Conservation (phyloP, 495 filamentous ascomycete genomes). For the Pyrenula massariospora region DNA sequence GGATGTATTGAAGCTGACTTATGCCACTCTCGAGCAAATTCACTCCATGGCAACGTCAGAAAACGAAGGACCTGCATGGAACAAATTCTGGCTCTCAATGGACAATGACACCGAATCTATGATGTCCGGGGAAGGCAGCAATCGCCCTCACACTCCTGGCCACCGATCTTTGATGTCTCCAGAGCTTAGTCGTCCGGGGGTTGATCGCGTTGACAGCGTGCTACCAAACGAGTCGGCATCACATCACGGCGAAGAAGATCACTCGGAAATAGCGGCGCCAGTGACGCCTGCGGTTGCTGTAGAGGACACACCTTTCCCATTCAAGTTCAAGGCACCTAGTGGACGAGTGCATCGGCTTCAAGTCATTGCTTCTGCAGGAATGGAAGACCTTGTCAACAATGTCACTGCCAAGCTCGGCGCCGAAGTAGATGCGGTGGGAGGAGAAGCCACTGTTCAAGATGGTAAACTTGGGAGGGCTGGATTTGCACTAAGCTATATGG, state of each 20-base stretch:
- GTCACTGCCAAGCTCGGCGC: slow-evolving; percentile 77
- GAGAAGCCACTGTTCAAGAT: slow-evolving; percentile 58
- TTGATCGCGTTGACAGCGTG: slow-evolving; percentile 68
- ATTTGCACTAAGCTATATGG: slow-evolving; percentile 90
- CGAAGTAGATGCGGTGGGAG: slow-evolving; percentile 82
- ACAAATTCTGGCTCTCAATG: slow-evolving; percentile 98
- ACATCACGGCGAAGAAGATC: slow-evolving; percentile 73
- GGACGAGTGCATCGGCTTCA: slow-evolving; percentile 91
- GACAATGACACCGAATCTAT: slow-evolving; percentile 95
- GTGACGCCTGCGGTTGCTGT: slow-evolving; percentile 35
- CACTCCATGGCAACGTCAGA: slow-evolving; percentile 69
- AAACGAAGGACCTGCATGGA: slow-evolving; percentile 93
- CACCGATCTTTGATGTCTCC: slow-evolving; percentile 65
- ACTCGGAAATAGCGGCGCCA: slow-evolving; percentile 49
- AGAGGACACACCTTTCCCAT: slow-evolving; percentile 74
- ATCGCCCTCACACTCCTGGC: slow-evolving; percentile 45
- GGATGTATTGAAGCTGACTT: slow-evolving; percentile 94
- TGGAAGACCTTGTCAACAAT: slow-evolving; percentile 66
- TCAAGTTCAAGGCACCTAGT: slow-evolving; percentile 99
- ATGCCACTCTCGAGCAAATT: slow-evolving; percentile 93
- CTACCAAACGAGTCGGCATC: slow-evolving; percentile 90
- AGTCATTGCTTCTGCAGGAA: slow-evolving; percentile 65
- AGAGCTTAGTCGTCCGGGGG: slow-evolving; percentile 48
- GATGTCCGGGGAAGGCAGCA: slow-evolving; percentile 78
- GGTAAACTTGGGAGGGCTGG: slow-evolving; percentile 70